phyloP scores from a whole-genome alignment of 2,329 filamentous ascomycete genomes.

The Arthrobotrys entomopaga region DNA sequence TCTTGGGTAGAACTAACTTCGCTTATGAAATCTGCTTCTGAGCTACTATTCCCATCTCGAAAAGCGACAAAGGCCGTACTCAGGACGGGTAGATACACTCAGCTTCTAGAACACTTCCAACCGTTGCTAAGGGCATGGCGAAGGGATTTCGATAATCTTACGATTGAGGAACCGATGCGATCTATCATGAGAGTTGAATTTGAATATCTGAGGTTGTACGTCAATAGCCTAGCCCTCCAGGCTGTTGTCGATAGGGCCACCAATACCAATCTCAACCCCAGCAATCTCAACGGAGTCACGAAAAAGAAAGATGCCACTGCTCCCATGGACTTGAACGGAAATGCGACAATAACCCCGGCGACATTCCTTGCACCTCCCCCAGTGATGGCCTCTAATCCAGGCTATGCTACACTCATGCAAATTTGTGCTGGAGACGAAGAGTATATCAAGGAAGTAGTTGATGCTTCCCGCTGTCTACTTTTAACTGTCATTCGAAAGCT shows the following conservation, averaged over 20 bases:
- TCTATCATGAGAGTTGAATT: constrained; percentile 93
- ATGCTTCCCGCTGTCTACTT: constrained; percentile 79
- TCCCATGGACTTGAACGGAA: constrained; percentile 60
- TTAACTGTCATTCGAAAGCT: constrained; percentile 80
- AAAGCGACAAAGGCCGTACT: constrained; percentile 90
- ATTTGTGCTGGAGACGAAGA: constrained; percentile 73
- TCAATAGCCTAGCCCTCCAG: constrained; percentile 93
- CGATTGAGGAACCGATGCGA: constrained; percentile 72
- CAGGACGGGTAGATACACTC: constrained; percentile 83
- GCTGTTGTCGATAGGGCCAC: constrained; percentile 94
- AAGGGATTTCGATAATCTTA: constrained; percentile 81
- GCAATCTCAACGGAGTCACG: constrained; percentile 64
- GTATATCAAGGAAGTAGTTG: constrained; percentile 79
- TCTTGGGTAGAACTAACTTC: constrained; percentile 95
- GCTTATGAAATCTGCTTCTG: constrained; percentile 89
- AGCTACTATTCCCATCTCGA: constrained; percentile 85
- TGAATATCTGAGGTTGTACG: constrained; percentile 91
- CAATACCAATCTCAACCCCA: constrained; percentile 67
- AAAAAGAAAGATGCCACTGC: constrained; percentile 59
- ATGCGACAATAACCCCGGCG: constrained; percentile 66
- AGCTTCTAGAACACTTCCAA: constrained; percentile 81
- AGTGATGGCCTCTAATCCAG: constrained; percentile 68
- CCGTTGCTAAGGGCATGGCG: constrained; percentile 82
- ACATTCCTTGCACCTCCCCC: constrained; percentile 70
- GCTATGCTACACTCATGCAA: constrained; percentile 64